Evolutionary conservation across 2,329 filamentous ascomycete species (phyloP), one percentile per base, ranked within the genome.

Genomic region (Arthrinium phaeospermum): DNA sequence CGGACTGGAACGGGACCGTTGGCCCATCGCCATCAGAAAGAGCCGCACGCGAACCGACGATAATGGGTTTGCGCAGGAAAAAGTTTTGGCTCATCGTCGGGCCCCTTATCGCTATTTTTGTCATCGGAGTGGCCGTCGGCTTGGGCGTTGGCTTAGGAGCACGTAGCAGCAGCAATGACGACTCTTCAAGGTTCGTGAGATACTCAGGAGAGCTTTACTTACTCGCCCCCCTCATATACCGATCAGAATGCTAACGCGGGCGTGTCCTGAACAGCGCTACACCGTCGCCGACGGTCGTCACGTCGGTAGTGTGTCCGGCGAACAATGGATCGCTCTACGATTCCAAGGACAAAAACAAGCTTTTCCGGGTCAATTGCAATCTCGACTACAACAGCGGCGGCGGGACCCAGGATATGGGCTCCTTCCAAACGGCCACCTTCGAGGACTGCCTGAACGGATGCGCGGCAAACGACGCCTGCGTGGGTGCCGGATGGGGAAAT

Each of bases 271-370:
- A 41, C 68, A 49, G 72, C 71, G 19, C 68, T 27, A 57, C 68
- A 27, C 68, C 68, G n/a, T 70, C 68, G 68, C 30, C 68, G 27
- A 24, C 68, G n/a, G 37, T 41, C 19, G 68, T 70, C n/a, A 47
- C 47, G 10, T 22, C 24, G 4, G 67, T 78, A 5, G 67, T 69
- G 7, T 84, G 82, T 68, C 82, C 82, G 1, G 14, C 53, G 19
- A 76, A 79, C 72, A 83, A 84, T 75, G 75, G 77, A 45, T 83
- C 81, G 7, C 73, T 79, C n/a, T 83, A 81, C 74, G 68, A 75
- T 34, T 68, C 71, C 13, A 34, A 71, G 0, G 69, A 73, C 34
- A 67, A 75, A 41, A 76, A 76, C 3, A 46, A 74, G 73, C 24
- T 37, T 41, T 83, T 78, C 73, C 53, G 80, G 1, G 72, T 83